Base-by-base conservation (phyloP, 1,284 basidiomycete species). In the Cutaneotrichosporon curvatum region DNA sequence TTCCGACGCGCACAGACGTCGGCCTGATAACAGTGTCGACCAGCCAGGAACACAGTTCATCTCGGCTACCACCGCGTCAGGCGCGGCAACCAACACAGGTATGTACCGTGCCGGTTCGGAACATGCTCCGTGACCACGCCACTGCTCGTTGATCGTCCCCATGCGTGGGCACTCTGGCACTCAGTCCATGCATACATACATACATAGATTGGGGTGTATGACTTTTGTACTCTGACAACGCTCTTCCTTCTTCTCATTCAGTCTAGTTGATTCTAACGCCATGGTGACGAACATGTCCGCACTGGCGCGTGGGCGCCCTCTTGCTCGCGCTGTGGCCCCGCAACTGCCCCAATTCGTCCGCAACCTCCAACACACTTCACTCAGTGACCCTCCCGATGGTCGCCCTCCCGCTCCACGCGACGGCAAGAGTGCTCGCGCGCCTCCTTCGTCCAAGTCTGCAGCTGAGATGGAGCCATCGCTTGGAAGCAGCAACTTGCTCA, bases 401-500 rank as follows among this genome's bases (percentile, higher is more conserved):
- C 40, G 40, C 21, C 16, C 35, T 10, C 40, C 28, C 8, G 23
- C 16, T 19, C 32, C 40, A 8, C 47, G 51, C 18, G 51, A 53
- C 15, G 47, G 51, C 10, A 18, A 31, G 25, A 31, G 25, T 21
- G 44, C 47, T 2, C 51, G 47, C 20, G 36, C 45, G 1, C 28
- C 43, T 5, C 48, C 48, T 4, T 41, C 46, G 6, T 23, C 23
- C 4, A 39, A 39, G 0, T 22, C 53, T 1, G 19, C 46, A 4
- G 37, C 43, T 19, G 59, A 65, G 23, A 19, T 40, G 9, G 65
- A 68, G 45, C 62, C 62, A 0, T 55, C 61, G 4, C 48, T 68
- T 11, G 63, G 63, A 4, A 51, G 57, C 42, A 62, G 60, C 41
- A 50, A 63, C 19, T 51, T 68, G 15, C 45, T 65, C 5, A 56